phyloP scores from a whole-genome alignment of 2,329 filamentous ascomycete species.

The Neurospora crassa region DNA sequence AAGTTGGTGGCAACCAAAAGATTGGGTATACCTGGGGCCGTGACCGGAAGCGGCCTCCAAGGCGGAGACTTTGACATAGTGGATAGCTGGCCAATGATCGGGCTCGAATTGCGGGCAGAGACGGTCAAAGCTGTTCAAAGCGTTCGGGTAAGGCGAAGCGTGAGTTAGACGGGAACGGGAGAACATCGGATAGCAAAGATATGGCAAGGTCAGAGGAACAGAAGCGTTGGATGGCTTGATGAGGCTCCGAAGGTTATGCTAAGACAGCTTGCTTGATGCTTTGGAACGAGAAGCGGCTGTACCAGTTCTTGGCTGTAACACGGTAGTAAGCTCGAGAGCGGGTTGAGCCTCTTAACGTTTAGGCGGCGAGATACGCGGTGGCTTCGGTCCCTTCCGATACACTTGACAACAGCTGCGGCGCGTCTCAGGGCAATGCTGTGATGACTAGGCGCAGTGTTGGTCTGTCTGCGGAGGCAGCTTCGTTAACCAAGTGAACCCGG shows the following conservation, averaged over 20 bases:
- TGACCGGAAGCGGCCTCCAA: conserved; percentile 41
- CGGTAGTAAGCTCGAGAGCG: not conserved
- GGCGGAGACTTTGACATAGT: conserved; percentile 14
- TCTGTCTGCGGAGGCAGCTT: not conserved
- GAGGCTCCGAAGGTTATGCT: not conserved
- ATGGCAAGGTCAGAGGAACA: not conserved
- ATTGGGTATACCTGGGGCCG: conserved; percentile 39
- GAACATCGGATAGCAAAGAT: not conserved
- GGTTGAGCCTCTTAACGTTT: not conserved
- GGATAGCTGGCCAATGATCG: not conserved
- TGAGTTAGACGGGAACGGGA: not conserved
- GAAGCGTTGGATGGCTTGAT: not conserved
- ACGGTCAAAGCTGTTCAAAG: not conserved
- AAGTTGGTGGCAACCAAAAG: conserved; percentile 55
- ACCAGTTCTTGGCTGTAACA: not conserved
- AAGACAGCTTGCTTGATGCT: not conserved
- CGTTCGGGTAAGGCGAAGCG: not conserved
- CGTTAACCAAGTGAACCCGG: not conserved
- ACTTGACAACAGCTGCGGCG: not conserved
- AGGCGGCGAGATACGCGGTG: not conserved
- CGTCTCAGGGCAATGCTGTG: not conserved
- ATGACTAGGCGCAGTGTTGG: not conserved
- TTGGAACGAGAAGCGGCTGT: not conserved
- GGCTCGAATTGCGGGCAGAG: not conserved
- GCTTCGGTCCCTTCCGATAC: not conserved